Conservation (phyloP, 345 rosid species). For the Arabidopsis suecica region DNA sequence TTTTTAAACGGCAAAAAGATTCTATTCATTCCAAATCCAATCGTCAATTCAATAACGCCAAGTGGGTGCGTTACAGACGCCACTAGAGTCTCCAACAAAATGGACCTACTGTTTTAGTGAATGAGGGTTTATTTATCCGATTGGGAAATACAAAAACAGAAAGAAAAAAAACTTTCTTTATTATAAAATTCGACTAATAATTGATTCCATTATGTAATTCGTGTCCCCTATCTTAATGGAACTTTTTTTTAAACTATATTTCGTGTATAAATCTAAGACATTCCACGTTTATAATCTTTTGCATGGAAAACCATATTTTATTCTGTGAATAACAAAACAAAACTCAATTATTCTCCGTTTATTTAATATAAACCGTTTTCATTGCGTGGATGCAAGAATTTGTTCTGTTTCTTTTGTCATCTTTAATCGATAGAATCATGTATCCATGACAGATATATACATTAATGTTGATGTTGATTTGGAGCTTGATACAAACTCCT, state of each 20-base stretch:
- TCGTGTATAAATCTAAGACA: slow-evolving; percentile 23
- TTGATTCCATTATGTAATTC: slow-evolving; percentile 6
- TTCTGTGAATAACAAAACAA: not conserved
- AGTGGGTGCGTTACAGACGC: not conserved
- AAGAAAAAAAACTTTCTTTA: not conserved
- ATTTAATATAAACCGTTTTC: not conserved
- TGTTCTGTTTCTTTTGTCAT: not conserved
- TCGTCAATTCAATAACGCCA: not conserved
- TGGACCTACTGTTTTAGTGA: slow-evolving; percentile 10
- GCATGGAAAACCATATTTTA: slow-evolving; percentile 15
- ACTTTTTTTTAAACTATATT: not conserved
- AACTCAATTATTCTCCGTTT: not conserved
- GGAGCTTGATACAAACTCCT: not conserved
- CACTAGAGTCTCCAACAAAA: not conserved
- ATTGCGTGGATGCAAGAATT: slow-evolving; percentile 6
- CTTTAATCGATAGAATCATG: not conserved
- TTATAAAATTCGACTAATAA: slow-evolving; percentile 24
- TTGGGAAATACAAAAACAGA: not conserved
- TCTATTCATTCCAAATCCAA: not conserved
- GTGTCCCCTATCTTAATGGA: not conserved
- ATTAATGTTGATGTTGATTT: slow-evolving; percentile 6
- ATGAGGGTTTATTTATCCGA: not conserved
- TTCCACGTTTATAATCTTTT: slow-evolving; percentile 36
- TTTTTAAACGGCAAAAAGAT: not conserved
- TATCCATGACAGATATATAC: not conserved